Evolutionary conservation across 2,329 filamentous ascomycete genomes (phyloP).

Genomic region (Graphilbum fragrans): DNA sequence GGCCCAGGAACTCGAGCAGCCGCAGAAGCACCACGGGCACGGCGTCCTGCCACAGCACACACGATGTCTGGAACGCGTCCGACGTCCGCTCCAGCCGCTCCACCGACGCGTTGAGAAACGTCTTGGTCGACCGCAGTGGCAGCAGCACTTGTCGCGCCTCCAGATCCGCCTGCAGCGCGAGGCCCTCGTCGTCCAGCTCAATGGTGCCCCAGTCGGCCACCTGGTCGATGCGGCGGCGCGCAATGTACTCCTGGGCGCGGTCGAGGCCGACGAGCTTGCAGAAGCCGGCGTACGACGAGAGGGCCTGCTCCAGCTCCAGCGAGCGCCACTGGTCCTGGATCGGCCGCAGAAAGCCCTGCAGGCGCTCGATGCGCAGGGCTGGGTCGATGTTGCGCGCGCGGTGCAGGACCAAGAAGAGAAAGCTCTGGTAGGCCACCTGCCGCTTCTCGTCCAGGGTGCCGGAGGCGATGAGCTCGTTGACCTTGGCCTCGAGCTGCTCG

Average conservation of each 20-base stretch:
- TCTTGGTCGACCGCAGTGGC: slow-evolving; percentile 79
- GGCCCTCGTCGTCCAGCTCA: slow-evolving; percentile 66
- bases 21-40: slow-evolving; percentile 77
- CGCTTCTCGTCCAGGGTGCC: slow-evolving; percentile 69
- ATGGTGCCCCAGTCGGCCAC: slow-evolving; percentile 74
- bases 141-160: slow-evolving; percentile 64
- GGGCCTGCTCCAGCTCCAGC: slow-evolving; percentile 50
- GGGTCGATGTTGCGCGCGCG: slow-evolving; percentile 66
- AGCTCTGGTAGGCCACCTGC: slow-evolving; percentile 75
- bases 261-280: slow-evolving; percentile 69
- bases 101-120: slow-evolving; percentile 82
- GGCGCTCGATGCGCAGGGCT: slow-evolving; percentile 55
- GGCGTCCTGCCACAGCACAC: slow-evolving; percentile 71
- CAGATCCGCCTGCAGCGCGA: slow-evolving; percentile 65
- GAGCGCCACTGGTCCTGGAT: slow-evolving; percentile 72
- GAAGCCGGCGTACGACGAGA: slow-evolving; percentile 69
- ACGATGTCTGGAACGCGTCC: slow-evolving; percentile 61
- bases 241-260: slow-evolving; percentile 70
- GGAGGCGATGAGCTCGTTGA: slow-evolving; percentile 66
- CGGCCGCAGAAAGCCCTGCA: slow-evolving; percentile 70
- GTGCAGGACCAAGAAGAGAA: slow-evolving; percentile 90
- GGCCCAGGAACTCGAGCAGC: slow-evolving; percentile 72
- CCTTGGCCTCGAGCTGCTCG: slow-evolving; percentile 70
- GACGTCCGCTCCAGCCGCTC: slow-evolving; percentile 73
- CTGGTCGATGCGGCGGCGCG: slow-evolving; percentile 53